Conservation (phyloP, 345 rosid genomes). For the Hirschfeldia incana region DNA sequence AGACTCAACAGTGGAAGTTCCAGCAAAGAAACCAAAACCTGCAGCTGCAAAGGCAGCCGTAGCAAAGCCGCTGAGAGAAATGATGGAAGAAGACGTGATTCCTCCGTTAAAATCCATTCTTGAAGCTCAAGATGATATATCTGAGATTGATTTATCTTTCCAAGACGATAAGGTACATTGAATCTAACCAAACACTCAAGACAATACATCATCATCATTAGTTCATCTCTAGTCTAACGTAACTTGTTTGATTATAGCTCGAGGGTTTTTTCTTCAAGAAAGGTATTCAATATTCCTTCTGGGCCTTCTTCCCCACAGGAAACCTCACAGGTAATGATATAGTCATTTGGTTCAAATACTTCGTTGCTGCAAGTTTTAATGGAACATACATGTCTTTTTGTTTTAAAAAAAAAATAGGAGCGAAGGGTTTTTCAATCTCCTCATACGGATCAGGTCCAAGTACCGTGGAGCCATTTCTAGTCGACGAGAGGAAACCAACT, state of each 20-base stretch:
- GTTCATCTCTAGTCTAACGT: slow-evolving; percentile 2
- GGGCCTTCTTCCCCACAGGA: slow-evolving; percentile 93
- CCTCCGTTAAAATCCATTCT: slow-evolving; percentile 66
- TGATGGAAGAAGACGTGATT: slow-evolving; percentile 94
- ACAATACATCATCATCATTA: not conserved
- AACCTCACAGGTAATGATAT: slow-evolving; percentile 55
- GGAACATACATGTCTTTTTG: not conserved
- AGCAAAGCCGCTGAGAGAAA: slow-evolving; percentile 56
- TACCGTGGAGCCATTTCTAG: slow-evolving; percentile 90
- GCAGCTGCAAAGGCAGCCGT: slow-evolving; percentile 60
- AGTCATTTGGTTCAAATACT: not conserved
- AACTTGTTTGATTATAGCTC: slow-evolving; percentile 46
- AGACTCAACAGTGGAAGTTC: slow-evolving; percentile 35
- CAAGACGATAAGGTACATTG: slow-evolving; percentile 67
- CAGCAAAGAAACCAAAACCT: slow-evolving; percentile 62
- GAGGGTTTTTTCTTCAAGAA: slow-evolving; percentile 79
- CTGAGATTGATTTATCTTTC: slow-evolving; percentile 64
- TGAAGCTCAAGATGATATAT: slow-evolving; percentile 65
- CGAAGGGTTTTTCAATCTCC: slow-evolving; percentile 77
- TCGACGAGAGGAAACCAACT: slow-evolving; percentile 88
- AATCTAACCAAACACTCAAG: not conserved
- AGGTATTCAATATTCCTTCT: slow-evolving; percentile 59
- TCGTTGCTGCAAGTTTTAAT: not conserved
- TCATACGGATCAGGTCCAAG: slow-evolving; percentile 76
- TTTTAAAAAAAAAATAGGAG: slow-evolving; percentile 48